phyloP scores from a whole-genome alignment of 805 yeast species.

The Ogataea wickerhamii region DNA sequence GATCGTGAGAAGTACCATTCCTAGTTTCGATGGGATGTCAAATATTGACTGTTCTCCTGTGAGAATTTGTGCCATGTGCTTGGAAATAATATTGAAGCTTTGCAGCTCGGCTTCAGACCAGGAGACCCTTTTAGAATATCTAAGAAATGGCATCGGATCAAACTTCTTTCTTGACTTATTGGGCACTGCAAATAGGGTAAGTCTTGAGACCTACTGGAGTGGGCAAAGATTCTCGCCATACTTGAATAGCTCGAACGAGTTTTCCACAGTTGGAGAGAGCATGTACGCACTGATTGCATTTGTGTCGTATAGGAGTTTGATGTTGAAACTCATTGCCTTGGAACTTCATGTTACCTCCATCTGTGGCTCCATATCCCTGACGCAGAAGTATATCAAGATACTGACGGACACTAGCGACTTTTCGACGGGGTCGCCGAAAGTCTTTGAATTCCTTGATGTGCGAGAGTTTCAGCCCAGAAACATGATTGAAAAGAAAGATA shows the following conservation, averaged over 20 bases:
- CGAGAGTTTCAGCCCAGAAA: slow-evolving; percentile 52
- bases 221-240: slow-evolving; percentile 42
- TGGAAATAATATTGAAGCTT: slow-evolving; percentile 62
- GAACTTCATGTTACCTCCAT: slow-evolving; percentile 61
- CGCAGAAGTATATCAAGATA: slow-evolving; percentile 47
- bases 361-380: slow-evolving; percentile 47
- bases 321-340: slow-evolving; percentile 63
- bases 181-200: slow-evolving; percentile 51
- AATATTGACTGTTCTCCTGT: slow-evolving; percentile 52
- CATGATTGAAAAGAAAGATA: slow-evolving; percentile 40
- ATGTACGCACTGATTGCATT: slow-evolving; percentile 59
- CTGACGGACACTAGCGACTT: slow-evolving; percentile 50
- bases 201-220: slow-evolving; percentile 53
- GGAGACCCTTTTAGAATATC: slow-evolving; percentile 42
- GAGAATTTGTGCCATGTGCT: slow-evolving; percentile 51
- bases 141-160: slow-evolving; percentile 41
- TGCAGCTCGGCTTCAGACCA: slow-evolving; percentile 57
- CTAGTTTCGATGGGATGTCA: slow-evolving; percentile 33
- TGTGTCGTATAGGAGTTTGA: slow-evolving; percentile 53
- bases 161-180: slow-evolving; percentile 52
- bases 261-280: slow-evolving; percentile 35
- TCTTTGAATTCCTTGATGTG: slow-evolving; percentile 67
- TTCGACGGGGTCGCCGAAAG: slow-evolving; percentile 59
- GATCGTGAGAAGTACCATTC: slow-evolving; percentile 47
- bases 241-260: slow-evolving; percentile 33